These are phyloP conservation scores for Protomyces gravidus DNA, from an alignment of 1,139 yeast genomes.

Conservation along the genomic window DNA sequence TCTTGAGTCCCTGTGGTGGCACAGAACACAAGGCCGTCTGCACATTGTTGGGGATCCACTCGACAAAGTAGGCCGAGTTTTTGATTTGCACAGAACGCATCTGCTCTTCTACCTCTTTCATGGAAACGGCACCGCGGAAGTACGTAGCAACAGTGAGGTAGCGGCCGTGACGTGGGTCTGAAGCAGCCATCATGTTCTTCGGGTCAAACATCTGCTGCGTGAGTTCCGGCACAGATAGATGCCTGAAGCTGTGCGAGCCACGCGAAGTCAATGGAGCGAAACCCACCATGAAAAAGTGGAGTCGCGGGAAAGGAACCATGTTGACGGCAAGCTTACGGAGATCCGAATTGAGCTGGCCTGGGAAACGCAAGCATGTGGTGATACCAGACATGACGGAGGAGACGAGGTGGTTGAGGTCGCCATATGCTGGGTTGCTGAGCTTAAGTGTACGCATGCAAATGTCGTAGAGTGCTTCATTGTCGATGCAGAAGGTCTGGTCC, in stretches of 20 bases:
- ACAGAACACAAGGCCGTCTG: constrained; percentile 54
- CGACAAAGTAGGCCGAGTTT: constrained; percentile 53
- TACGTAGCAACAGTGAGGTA: constrained; percentile 48
- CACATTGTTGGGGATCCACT: constrained; percentile 95
- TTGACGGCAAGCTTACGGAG: constrained; percentile 48
- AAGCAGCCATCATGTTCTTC: constrained; percentile 47
- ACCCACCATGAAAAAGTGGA: constrained; percentile 49
- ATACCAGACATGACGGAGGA: constrained; percentile 49
- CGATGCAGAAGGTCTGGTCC: constrained; percentile 48
- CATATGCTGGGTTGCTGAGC: constrained; percentile 44
- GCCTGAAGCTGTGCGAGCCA: constrained; percentile 44
- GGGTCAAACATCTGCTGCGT: constrained; percentile 49
- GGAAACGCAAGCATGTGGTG: constrained; percentile 48
- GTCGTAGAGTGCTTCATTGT: constrained; percentile 48
- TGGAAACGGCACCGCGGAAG: constrained; percentile 47
- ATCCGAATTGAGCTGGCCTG: constrained; percentile 49
- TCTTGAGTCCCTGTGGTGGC: constrained; percentile 44
- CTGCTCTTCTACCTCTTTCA: constrained; percentile 48
- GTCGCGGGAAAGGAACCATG: constrained; percentile 48
- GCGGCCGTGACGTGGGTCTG: constrained; percentile 46
- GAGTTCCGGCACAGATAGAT: constrained; percentile 46
- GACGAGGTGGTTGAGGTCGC: constrained; percentile 45
- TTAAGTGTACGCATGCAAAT: constrained; percentile 46
- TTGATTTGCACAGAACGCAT: constrained; percentile 42
- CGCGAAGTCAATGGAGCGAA: constrained; percentile 49